Percentiles rank a stretch among this genome's conserved stretches.
phyloP scores from a whole-genome alignment of 2,329 filamentous ascomycete species.

The Ophiocordyceps camponoti-saundersi region DNA sequence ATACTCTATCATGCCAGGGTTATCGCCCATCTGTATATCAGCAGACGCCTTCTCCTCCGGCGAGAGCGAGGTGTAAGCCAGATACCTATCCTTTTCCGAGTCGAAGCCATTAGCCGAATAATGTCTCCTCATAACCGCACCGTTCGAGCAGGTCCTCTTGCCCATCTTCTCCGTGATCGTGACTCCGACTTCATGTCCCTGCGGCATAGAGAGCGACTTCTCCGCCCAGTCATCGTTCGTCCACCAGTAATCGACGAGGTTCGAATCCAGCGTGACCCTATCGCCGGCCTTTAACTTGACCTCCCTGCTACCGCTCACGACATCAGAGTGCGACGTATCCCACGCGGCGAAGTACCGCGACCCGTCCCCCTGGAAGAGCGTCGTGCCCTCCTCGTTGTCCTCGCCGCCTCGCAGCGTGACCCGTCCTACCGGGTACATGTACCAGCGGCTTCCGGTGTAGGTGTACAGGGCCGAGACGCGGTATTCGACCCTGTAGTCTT shows the following conservation, averaged over 20 bases:
- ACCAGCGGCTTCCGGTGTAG: neutral
- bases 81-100: neutral
- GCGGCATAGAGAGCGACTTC: neutral
- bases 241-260: neutral
- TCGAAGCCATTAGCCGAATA: neutral
- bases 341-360: neutral
- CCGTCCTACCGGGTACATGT: neutral
- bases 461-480: neutral
- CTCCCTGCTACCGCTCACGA: neutral
- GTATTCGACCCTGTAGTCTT: neutral
- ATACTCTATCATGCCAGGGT: neutral
- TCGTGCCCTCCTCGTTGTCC: neutral
- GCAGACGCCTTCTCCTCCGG: neutral
- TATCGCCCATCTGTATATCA: neutral
- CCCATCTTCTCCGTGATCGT: neutral
- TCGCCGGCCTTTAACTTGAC: neutral
- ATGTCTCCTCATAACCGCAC: neutral
- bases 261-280: neutral
- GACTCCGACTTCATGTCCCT: neutral
- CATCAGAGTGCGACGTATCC: neutral
- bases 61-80: neutral
- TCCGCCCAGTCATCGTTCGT: neutral
- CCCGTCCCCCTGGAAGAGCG: too few species aligned
- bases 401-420: neutral
- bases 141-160: neutral